Conservation (phyloP, 345 rosid species). For the Eucalyptus tenuipes region DNA sequence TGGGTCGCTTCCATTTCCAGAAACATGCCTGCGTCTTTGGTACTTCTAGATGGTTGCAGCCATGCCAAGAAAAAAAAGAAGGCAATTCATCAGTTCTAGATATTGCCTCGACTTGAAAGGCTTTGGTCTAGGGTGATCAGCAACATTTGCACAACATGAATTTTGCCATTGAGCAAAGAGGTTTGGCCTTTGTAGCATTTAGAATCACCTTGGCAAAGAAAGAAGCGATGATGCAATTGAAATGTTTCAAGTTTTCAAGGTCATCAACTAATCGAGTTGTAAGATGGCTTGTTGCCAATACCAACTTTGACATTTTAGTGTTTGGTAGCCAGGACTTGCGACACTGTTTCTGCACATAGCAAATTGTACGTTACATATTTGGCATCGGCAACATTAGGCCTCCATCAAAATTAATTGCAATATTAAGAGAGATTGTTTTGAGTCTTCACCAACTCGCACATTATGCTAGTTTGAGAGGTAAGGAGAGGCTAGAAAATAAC, state of each 20-base stretch:
- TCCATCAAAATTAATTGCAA: background rate
- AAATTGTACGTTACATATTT: too few relatives aligned
- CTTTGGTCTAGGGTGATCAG: background rate
- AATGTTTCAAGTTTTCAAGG: background rate
- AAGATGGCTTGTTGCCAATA: background rate
- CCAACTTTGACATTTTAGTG: background rate
- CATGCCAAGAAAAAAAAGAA: background rate
- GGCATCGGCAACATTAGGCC: background rate
- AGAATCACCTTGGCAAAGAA: background rate
- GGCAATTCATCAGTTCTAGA: background rate
- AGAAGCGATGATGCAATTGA: background rate
- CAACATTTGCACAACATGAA: background rate
- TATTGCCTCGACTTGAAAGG: background rate
- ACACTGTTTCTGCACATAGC: too few relatives aligned
- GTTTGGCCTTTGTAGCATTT: background rate
- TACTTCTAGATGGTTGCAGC: background rate
- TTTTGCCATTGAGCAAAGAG: background rate
- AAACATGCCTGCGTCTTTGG: background rate
- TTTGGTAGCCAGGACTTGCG: background rate
- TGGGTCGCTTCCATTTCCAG: conserved; percentile 19
- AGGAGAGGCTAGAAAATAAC: background rate
- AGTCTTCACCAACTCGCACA: background rate
- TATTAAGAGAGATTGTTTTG: background rate
- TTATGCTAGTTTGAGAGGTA: background rate
- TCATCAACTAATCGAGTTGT: background rate